Evolutionary conservation across 2,329 filamentous ascomycete genomes (phyloP), one percentile per base, ranked within the genome.

Genomic region (Xylariaceae sp.): DNA sequence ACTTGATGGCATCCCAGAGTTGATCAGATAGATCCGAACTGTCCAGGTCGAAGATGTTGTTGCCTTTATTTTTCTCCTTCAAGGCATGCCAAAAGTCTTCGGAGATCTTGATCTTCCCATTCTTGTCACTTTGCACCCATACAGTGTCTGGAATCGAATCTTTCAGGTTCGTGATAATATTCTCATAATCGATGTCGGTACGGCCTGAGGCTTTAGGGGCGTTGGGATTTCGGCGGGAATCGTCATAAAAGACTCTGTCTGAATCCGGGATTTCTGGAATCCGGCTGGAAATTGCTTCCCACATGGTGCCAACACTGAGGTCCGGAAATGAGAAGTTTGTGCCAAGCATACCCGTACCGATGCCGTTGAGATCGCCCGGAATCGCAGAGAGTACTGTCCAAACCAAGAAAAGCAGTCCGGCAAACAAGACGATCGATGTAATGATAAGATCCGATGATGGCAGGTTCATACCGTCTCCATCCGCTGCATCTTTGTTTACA

Each of bases 1-100:
- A 64, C 42, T 74, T 73, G 11, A 83, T 73, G 0, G 77, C 76
- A 15, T 71, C 69, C 80, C 79, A 82, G 47, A 81, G 76, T 34
- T 74, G 64, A 8, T 82, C 76, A 0, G 78, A 77, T 2, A 79
- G 73, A 15, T 75, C 65, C 11, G 75, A 68, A 35, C 75, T 74
- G 42, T 81, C 74, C 2, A 83, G 66, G 2, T 74, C 78, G 44
- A 83, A 69, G 45, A 84, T 75, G 35, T 74, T 72, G 49, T 83
- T 81, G 1, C 74, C 71, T 17, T 74, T 74, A 52, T 88, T 80
- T 58, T 80, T 77, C 56, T 81, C 79, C 23, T 78, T 76, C 7
- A 91, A 70, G 0, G 86, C 87, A 58, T 83, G 77, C 82, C 84
- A 91, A 61, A 91, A 88, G 2, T 84, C 79, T 23, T 82, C 77